Conservation (phyloP, 495 filamentous ascomycete genomes). For the Oidiodendron maius region DNA sequence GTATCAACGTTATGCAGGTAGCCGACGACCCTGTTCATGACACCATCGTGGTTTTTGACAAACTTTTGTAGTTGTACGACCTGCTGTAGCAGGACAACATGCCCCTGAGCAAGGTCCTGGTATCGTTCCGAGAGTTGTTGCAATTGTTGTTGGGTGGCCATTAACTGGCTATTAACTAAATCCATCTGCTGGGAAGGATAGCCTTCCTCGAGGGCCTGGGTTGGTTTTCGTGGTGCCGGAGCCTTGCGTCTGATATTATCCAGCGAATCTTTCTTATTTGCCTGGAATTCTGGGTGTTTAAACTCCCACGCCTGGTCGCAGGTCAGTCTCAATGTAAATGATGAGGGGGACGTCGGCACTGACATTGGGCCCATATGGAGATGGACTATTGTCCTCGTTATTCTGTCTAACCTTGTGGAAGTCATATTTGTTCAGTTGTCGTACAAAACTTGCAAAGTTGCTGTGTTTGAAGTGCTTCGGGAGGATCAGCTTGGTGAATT, state of each 20-base stretch:
- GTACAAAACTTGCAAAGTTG: conserved; percentile 98
- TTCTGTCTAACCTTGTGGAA: conserved; percentile 99
- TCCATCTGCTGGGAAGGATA: conserved; percentile 85
- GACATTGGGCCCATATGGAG: conserved; percentile 80
- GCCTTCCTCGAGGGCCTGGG: conserved; percentile 60
- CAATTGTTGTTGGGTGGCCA: conserved; percentile 88
- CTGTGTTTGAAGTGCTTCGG: conserved; percentile 99
- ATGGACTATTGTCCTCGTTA: conserved; percentile 86
- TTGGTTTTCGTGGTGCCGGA: conserved; percentile 78
- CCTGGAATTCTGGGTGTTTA: conserved; percentile 93
- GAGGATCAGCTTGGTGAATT: conserved; percentile 95
- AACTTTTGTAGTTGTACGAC: conserved; percentile 84
- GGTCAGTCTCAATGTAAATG: conserved; percentile 2
- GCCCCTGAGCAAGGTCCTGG: conserved; percentile 76
- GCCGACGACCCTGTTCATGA: conserved; percentile 69
- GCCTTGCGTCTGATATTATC: conserved; percentile 97
- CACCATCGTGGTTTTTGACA: conserved; percentile 52
- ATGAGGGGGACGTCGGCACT: conserved; percentile 20
- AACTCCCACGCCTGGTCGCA: conserved; percentile 84
- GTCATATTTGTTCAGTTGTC: conserved; percentile 98
- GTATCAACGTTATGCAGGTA: conserved; percentile 62
- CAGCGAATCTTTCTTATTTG: conserved; percentile 91
- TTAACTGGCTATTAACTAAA: conserved; percentile 77
- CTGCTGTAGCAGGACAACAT: conserved; percentile 82
- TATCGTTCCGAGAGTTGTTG: conserved; percentile 80